Conservation (phyloP, 2,329 filamentous ascomycete species). For the Sclerotinia sclerotiorum region DNA sequence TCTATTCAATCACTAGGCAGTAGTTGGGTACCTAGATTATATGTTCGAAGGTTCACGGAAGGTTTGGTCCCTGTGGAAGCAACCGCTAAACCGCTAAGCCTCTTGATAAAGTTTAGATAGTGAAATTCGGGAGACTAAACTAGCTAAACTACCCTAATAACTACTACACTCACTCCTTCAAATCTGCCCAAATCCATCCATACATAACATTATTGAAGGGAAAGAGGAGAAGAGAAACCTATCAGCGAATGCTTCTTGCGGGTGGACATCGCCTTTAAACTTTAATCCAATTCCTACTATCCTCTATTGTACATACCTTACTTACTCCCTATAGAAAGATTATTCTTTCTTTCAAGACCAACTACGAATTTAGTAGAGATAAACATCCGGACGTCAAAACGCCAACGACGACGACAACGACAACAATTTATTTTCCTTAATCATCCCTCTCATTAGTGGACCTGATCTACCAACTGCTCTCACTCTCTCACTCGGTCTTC, state of each 20-base stretch:
- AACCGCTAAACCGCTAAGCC: not conserved
- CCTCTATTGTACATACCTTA: not conserved
- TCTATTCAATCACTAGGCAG: too few relatives aligned
- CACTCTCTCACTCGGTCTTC: not conserved
- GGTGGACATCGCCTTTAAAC: not conserved
- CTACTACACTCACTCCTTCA: constrained; percentile 1
- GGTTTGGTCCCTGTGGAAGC: not conserved
- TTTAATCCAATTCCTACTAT: not conserved
- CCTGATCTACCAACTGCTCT: too few relatives aligned
- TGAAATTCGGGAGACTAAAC: not conserved
- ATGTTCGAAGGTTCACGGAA: not conserved
- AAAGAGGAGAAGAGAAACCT: too few relatives aligned
- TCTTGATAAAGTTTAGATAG: not conserved
- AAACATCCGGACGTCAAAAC: not conserved
- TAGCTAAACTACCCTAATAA: too few relatives aligned
- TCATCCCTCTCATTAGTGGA: too few relatives aligned
- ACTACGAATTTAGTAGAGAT: not conserved
- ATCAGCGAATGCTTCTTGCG: too few relatives aligned
- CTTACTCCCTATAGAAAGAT: not conserved
- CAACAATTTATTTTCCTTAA: not conserved
- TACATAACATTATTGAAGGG: too few relatives aligned
- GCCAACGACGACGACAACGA: not conserved
- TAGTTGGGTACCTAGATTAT: too few relatives aligned
- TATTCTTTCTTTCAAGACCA: not conserved
- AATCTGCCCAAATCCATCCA: not conserved